These are phyloP conservation scores for Metschnikowia cubensis DNA, from an alignment of 805 yeast species.

Conservation along the genomic window DNA sequence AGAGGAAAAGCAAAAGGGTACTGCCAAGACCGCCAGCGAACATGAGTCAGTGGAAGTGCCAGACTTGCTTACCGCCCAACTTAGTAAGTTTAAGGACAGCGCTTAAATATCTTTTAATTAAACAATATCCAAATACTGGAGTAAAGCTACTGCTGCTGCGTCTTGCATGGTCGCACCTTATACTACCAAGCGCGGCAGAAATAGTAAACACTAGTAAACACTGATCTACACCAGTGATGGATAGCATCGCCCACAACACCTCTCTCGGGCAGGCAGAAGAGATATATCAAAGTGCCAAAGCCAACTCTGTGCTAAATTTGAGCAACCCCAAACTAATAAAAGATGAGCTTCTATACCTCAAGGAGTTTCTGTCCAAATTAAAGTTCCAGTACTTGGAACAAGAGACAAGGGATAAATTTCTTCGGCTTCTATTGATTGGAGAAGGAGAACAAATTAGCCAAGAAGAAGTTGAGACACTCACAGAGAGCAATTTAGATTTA, in stretches of 20 bases:
- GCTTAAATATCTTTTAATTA: not conserved
- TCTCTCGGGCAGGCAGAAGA: slow-evolving; percentile 12
- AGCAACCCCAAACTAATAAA: slow-evolving; percentile 13
- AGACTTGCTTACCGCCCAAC: slow-evolving; percentile 42
- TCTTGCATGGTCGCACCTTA: not conserved
- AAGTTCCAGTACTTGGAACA: slow-evolving; percentile 68
- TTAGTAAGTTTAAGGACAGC: slow-evolving; percentile 32
- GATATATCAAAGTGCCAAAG: slow-evolving; percentile 7
- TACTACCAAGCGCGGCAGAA: not conserved
- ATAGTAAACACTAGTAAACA: not conserved
- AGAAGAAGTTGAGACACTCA: slow-evolving; percentile 30
- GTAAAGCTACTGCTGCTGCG: not conserved
- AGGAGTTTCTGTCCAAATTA: slow-evolving; percentile 47
- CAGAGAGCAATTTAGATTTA: slow-evolving; percentile 19
- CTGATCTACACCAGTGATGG: not conserved
- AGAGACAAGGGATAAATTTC: slow-evolving; percentile 65
- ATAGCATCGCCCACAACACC: slow-evolving; percentile 1
- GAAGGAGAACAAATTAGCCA: slow-evolving; percentile 28
- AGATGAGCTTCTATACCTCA: slow-evolving; percentile 33
- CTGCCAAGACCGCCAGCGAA: slow-evolving; percentile 23
- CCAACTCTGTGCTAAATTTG: slow-evolving; percentile 5
- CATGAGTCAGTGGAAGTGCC: slow-evolving; percentile 51
- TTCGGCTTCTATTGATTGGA: slow-evolving; percentile 43
- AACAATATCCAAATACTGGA: not conserved
- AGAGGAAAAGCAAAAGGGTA: slow-evolving; percentile 13